Evolutionary conservation across 23 red algal genomes (phyloP), one percentile per base, ranked within the genome.

Genomic region (Cyanidiococcus yangmingshanensis): DNA sequence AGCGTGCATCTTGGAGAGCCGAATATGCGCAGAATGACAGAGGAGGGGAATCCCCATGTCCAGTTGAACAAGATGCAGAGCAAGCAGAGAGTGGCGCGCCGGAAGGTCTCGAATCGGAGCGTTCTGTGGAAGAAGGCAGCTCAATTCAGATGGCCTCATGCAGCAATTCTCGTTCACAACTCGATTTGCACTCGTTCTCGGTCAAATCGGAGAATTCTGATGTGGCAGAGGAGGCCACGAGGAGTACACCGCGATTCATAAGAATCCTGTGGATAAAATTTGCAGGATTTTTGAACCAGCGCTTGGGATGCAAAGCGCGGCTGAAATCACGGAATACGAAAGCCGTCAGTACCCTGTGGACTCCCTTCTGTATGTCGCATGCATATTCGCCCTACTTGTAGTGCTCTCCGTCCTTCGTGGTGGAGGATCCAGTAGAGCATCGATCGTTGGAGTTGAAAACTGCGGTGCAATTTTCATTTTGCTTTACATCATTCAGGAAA

Each of bases 401-500:
- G 38, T 81, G 38, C 40, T 81, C 37, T 40, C 78, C 0, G 39
- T 81, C 7, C 40, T 81, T 41, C 78, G 78, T 36, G 78, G 78
- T 31, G 63, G 63, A 25, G 78, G 78, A n/a, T 39, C 54, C 36
- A 30, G 45, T 16, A 2, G 17, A 1, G 17, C 2, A 17, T 71
- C 58, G 36, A 35, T 81, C 24, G 50, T 71, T 0, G 78, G 78
- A 16, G 54, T 81, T 7, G 45, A 50, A 41, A 50, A 59, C 1
- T 81, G 78, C 38, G 25, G 78, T 41, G 78, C 78, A 31, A 58
- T 39, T 17, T 81, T 71, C n/a, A 27, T 37, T 16, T 17, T 81
- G 38, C 37, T 81, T 21, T 81, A 50, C 40, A 58, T 57, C n/a
- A 25, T 81, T 2, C 78, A 81, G 78, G 78, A 81, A 57, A 31